These are phyloP conservation scores for Aspergillus jensenii DNA, from an alignment of 2,329 filamentous ascomycete species.

Conservation along the genomic window DNA sequence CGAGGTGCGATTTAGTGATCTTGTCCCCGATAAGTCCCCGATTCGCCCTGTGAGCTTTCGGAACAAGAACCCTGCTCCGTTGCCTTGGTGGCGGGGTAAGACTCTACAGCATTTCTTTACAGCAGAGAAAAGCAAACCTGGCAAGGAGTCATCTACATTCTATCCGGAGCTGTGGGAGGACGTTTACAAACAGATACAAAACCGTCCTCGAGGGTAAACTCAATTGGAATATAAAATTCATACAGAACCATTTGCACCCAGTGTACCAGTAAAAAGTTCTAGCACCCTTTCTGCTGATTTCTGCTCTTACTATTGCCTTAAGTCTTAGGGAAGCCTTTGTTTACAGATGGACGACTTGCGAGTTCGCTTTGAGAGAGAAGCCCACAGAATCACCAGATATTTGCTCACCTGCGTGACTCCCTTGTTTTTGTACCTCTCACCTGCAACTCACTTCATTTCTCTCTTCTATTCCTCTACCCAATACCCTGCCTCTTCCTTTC, in stretches of 20 bases:
- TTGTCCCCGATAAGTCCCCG: slow-evolving; percentile 34
- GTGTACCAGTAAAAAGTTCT: neutral
- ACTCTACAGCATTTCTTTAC: slow-evolving; percentile 42
- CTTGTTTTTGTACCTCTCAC: neutral
- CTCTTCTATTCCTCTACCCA: neutral
- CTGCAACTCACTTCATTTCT: slow-evolving; percentile 6
- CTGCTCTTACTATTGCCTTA: neutral
- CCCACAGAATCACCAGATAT: neutral
- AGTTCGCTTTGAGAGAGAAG: neutral
- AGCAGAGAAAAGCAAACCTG: slow-evolving; percentile 36
- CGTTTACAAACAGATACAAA: slow-evolving; percentile 43
- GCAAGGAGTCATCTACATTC: slow-evolving; percentile 37
- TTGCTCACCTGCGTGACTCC: neutral
- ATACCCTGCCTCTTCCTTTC: neutral
- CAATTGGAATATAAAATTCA: neutral
- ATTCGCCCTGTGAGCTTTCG: slow-evolving; percentile 44
- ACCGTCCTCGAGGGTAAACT: slow-evolving; percentile 13
- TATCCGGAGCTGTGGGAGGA: slow-evolving; percentile 46
- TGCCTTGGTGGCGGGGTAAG: slow-evolving; percentile 39
- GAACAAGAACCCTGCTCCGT: slow-evolving; percentile 35
- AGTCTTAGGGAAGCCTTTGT: neutral
- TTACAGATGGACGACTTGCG: neutral
- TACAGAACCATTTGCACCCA: neutral
- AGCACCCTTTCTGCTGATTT: neutral
- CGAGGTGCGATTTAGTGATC: slow-evolving; percentile 43